phyloP scores from a whole-genome alignment of 2,329 filamentous ascomycete genomes.

The Venturia nashicola region DNA sequence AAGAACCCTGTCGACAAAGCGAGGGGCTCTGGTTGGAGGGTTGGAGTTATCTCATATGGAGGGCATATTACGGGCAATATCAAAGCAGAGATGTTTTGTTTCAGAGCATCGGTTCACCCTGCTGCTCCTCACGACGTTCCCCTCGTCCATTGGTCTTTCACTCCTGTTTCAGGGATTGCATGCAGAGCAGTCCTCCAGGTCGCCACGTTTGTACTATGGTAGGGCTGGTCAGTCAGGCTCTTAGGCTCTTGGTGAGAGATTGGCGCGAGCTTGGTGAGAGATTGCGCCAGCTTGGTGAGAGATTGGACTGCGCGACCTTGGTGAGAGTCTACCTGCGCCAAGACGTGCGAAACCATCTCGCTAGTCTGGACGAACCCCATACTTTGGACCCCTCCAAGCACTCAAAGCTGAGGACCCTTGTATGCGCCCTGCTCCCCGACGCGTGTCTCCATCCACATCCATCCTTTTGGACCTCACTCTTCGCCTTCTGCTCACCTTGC shows the following conservation, averaged over 20 bases:
- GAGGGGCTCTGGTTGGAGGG: not conserved
- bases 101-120: not conserved
- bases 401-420: not conserved
- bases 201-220: not conserved
- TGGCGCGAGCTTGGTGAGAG: not conserved
- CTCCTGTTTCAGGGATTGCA: not conserved
- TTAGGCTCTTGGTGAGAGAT: too few relatives aligned
- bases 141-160: not conserved
- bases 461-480: not conserved
- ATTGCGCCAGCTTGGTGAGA: too few relatives aligned
- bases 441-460: not conserved
- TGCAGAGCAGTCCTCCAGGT: not conserved
- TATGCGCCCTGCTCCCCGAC: not conserved
- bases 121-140: not conserved
- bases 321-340: not conserved
- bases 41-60: too few relatives aligned
- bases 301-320: not conserved
- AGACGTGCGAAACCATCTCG: not conserved
- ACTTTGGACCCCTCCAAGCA: not conserved
- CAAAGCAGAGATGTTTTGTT: not conserved
- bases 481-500: not conserved
- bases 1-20: not conserved
- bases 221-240: not conserved
- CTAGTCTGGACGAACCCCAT: not conserved
- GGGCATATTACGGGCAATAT: not conserved